These are phyloP conservation scores for Syzygium oleosum DNA, from an alignment of 345 rosid genomes.

Conservation along the genomic window DNA sequence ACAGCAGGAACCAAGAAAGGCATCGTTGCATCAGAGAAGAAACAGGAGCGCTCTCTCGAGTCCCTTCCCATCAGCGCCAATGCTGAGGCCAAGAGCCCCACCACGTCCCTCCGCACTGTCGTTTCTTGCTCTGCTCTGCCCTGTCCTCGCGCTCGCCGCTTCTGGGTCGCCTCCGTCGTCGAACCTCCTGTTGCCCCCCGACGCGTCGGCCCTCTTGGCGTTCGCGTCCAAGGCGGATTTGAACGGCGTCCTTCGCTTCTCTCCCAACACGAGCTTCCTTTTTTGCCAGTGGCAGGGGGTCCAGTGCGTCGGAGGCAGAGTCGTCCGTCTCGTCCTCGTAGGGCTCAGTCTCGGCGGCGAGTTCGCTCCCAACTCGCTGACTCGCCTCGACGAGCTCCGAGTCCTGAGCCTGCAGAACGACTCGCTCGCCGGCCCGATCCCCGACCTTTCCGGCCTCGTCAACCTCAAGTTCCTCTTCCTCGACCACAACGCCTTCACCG, in stretches of 20 bases:
- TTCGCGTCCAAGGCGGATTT: conserved; percentile 72
- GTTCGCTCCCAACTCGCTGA: conserved; percentile 43
- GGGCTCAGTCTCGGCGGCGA: conserved; percentile 52
- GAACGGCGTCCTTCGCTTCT: conserved; percentile 25
- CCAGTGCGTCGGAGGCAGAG: conserved; percentile 36
- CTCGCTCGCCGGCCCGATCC: conserved; percentile 71
- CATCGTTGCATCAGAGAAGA: background rate
- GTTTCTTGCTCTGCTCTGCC: background rate
- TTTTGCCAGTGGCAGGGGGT: conserved; percentile 79
- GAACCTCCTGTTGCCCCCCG: conserved; percentile 15
- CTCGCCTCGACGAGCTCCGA: conserved; percentile 74
- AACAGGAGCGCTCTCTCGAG: background rate
- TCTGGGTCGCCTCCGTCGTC: background rate
- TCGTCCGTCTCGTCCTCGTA: conserved; percentile 53
- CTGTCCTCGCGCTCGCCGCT: background rate
- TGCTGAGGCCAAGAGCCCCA: conserved; percentile 13
- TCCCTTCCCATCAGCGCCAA: background rate
- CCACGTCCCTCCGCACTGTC: background rate
- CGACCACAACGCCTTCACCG: conserved; percentile 59
- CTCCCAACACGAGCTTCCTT: conserved; percentile 16
- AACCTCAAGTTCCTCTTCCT: conserved; percentile 74
- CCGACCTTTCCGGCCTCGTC: conserved; percentile 58
- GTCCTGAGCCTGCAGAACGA: conserved; percentile 78
- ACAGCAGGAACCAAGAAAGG: background rate
- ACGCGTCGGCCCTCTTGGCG: conserved; percentile 53